phyloP scores from a whole-genome alignment of 345 rosid genomes.

The Eutrema heterophyllum region DNA sequence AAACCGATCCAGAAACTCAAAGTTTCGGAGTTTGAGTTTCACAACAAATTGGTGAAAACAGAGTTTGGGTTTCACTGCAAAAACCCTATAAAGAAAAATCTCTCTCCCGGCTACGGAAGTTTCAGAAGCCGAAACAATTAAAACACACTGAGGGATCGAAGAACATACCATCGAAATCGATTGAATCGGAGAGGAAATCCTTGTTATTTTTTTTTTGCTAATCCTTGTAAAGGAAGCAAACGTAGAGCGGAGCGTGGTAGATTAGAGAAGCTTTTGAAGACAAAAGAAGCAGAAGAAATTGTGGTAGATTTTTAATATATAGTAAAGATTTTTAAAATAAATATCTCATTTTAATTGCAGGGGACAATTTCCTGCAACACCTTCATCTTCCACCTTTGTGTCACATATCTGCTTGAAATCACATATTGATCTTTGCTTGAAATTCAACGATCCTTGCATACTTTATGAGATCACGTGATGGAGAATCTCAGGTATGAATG shows the following conservation, averaged over 20 bases:
- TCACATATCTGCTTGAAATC: too few species aligned
- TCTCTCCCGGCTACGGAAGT: background rate
- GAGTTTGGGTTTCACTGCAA: background rate
- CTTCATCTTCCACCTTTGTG: too few species aligned
- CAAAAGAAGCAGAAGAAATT: conserved; percentile 20
- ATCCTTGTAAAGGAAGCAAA: conserved; percentile 6
- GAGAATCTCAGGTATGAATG: too few species aligned
- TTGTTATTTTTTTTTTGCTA: background rate
- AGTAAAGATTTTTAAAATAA: background rate
- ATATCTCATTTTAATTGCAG: background rate
- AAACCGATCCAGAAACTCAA: too few species aligned
- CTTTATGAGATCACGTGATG: too few species aligned
- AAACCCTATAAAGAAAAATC: background rate
- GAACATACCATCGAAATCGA: conserved; percentile 22
- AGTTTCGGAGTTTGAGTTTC: too few species aligned
- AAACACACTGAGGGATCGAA: background rate
- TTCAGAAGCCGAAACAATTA: background rate
- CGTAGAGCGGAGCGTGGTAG: conserved; percentile 11
- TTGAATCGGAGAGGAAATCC: background rate
- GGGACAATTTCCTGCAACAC: too few species aligned
- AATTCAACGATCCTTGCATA: too few species aligned
- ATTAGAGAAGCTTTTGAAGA: conserved; percentile 5
- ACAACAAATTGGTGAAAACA: too few species aligned
- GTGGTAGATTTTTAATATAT: conserved; percentile 12
- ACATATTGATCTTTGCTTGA: too few species aligned